Percentiles rank a stretch among this genome's conserved stretches.
phyloP scores from a whole-genome alignment of 2,329 filamentous ascomycete genomes.

The Whalleya microplaca region DNA sequence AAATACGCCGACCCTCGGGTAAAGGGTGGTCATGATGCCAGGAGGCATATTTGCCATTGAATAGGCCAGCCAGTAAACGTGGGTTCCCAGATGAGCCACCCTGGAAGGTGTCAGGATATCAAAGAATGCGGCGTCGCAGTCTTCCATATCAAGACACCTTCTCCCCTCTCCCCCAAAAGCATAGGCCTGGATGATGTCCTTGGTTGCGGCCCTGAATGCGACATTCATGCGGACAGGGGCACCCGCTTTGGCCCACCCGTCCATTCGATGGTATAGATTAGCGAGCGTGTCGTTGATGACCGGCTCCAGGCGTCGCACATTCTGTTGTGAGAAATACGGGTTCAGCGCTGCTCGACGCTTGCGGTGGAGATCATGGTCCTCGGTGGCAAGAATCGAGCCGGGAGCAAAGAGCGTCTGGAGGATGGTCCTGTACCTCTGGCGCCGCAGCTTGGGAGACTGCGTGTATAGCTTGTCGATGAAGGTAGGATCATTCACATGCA shows the following conservation, averaged over 20 bases:
- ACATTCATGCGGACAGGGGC: constrained; percentile 20
- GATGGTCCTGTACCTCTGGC: constrained; percentile 23
- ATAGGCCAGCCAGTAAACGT: constrained; percentile 27
- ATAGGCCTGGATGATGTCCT: constrained; percentile 30
- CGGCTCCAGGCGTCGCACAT: constrained; percentile 28
- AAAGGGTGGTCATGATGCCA: constrained; percentile 22
- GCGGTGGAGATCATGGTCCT: constrained; percentile 30
- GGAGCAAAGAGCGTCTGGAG: constrained; percentile 19
- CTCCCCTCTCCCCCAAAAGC: constrained; percentile 26
- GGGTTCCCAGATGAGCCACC: constrained; percentile 25
- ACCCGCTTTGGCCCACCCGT: constrained; percentile 23
- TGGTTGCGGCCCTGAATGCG: constrained; percentile 25
- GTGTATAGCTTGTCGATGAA: constrained; percentile 34
- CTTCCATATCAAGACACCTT: constrained; percentile 35
- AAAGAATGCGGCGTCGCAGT: constrained; percentile 36
- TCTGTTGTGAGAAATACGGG: constrained; percentile 31
- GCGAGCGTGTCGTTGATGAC: constrained; percentile 27
- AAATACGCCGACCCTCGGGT: constrained; percentile 22
- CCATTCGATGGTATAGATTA: constrained; percentile 26
- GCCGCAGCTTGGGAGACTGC: constrained; percentile 24
- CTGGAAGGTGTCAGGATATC: constrained; percentile 21
- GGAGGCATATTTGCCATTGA: constrained; percentile 27
- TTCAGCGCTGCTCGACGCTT: constrained; percentile 29
- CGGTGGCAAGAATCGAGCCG: constrained; percentile 25
- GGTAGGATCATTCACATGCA: constrained; percentile 38